Percentiles rank a stretch among this genome's conserved stretches.
These are phyloP conservation scores for Sinapis alba DNA, from an alignment of 441 rosid species.

Conservation along the genomic window DNA sequence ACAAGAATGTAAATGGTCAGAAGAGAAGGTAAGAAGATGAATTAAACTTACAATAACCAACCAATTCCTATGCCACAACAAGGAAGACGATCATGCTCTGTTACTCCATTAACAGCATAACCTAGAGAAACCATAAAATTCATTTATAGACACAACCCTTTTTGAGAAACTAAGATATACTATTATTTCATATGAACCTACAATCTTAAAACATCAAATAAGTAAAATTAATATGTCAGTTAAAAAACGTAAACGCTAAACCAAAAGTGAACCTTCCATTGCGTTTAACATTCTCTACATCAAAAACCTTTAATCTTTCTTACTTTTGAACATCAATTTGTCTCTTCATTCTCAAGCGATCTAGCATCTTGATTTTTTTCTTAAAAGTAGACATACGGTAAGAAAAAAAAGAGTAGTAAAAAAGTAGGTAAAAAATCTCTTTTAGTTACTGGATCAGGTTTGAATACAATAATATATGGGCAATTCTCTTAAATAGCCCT, in stretches of 20 bases:
- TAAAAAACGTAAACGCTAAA: background rate
- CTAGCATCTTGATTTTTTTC: slow-evolving; percentile 3
- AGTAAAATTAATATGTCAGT: background rate
- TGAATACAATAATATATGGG: too few species aligned
- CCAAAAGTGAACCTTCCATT: background rate
- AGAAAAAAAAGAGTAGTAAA: background rate
- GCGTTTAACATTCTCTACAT: background rate
- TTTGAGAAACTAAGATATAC: background rate
- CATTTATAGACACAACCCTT: slow-evolving; percentile 4
- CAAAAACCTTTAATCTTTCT: background rate
- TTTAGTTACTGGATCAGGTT: slow-evolving; percentile 4
- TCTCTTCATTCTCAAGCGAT: slow-evolving; percentile 1
- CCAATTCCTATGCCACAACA: slow-evolving; percentile 91
- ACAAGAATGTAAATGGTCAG: slow-evolving; percentile 10
- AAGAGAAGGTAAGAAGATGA: slow-evolving; percentile 11
- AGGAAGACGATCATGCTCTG: slow-evolving; percentile 74
- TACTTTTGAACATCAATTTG: background rate
- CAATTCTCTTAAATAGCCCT: too few species aligned
- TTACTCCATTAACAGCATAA: slow-evolving; percentile 79
- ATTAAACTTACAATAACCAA: slow-evolving; percentile 76
- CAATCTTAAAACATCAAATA: background rate
- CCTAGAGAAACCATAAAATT: slow-evolving; percentile 35
- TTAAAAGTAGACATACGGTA: background rate
- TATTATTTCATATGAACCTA: background rate
- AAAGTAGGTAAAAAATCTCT: background rate